Evolutionary conservation across 495 filamentous ascomycete species (phyloP), one percentile per base, ranked within the genome.

Genomic region (Lophiotrema nucula): DNA sequence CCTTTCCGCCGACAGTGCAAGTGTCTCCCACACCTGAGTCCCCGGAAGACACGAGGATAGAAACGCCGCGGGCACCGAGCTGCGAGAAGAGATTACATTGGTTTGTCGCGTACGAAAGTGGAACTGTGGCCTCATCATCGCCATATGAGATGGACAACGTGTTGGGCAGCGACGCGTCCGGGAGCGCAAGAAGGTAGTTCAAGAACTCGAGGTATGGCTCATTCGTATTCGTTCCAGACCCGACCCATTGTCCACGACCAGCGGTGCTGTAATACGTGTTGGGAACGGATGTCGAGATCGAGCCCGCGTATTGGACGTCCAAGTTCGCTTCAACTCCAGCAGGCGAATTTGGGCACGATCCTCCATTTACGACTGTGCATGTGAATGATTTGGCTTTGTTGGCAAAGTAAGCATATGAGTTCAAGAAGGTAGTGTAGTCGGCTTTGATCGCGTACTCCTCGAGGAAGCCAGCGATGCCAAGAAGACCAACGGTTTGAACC

Each of bases 141-240:
- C 47, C 56, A 27, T 60, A 60, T 1, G 56, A 60, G 35, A 53
- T 60, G 4, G 56, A 53, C 15, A 60, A 33, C 2, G 48, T 53
- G 23, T 60, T 48, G 4, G 56, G 56, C 25, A 60, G 47, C 3
- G 47, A 35, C 4, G 28, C 48, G 16, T 26, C 47, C 13, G 47
- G 47, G 16, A 53, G 56, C 4, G 35, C 42, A 11, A 60, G 38
- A n/a, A 60, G 5, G 41, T 45, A 52, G 18, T 53, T 45, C 19
- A 53, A 28, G 21, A 43, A 60, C 22, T 45, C 43, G 35, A 60
- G 44, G 19, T 53, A 60, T 4, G 56, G 56, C 27, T 60, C 56
- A 22, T 60, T 60, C 6, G 46, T 58, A 23, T 58, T 48, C 6
- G 54, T 25, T n/a, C 52, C 52, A 1, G 52, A 56, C 2, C 52